Evolutionary conservation across 257 asterid genomes (phyloP), one percentile per base, ranked within the genome.

Genomic region (Paulownia fortunei): DNA sequence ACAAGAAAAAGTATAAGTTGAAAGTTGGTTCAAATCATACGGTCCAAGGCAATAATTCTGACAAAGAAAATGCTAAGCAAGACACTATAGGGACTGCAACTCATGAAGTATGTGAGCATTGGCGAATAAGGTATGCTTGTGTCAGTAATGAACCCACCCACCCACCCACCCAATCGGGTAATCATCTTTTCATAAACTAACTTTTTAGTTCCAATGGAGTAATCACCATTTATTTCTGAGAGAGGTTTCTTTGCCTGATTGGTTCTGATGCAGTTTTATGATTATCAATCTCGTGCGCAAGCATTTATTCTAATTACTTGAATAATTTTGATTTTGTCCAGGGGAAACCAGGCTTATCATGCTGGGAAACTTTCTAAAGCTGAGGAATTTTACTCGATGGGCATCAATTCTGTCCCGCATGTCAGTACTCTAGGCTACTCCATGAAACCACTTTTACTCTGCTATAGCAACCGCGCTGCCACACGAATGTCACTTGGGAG

Each of bases 391-490:
- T 96, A 93, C 86, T 77, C 97, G 10, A 83, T 72, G 86, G 98
- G 99, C 63, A 93, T 96, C 75, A 77, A 83, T 85, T 81, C 90
- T 47, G 84, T 74, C 64, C 69, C 83, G 52, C 83, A 56, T 61
- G 69, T 62, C 52, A 72, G 77, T 81, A 72, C 72, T 24, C 36
- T 73, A 11, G 95, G 86, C 63, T 64, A 69, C 68, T 69, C 84
- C 79, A 55, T 82, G 68, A 79, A 85, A 70, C 90, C 97, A 56
- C 88, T 90, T 69, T 76, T 90, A 78, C 87, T 96, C 64, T 96
- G 98, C 89, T 96, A 96, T 82, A 90, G 98, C 89, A 96, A 96
- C 75, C 96, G 98, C 55, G 99, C 99, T 74, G 99, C 99, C 51
- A 87, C 98, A 12, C 94, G 94, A 72, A 92, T 95, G 98, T 86